Evolutionary conservation across 2,329 filamentous ascomycete species (phyloP).

Genomic region (Aspergillus vadensis): DNA sequence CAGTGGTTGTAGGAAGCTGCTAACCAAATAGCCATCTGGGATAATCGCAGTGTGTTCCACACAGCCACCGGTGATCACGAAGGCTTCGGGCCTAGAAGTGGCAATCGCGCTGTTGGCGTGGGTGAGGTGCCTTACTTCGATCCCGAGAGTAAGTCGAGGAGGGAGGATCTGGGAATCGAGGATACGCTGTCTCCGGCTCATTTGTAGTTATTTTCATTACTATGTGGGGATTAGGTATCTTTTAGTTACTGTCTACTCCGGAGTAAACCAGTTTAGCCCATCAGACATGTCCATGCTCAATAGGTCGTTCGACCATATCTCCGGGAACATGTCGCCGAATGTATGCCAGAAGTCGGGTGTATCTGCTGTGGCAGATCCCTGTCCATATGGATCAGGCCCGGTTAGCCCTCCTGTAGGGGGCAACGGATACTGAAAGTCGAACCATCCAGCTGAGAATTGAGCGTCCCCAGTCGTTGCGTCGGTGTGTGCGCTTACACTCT

Average conservation of each 20-base stretch:
- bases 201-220: background rate
- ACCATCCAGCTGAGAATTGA: background rate
- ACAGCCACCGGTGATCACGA: slow-evolving; percentile 48
- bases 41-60: slow-evolving; percentile 24
- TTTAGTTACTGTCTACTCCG: background rate
- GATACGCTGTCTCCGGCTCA: slow-evolving; percentile 22
- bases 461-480: background rate
- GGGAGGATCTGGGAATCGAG: slow-evolving; percentile 25
- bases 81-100: slow-evolving; percentile 65
- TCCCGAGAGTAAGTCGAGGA: slow-evolving; percentile 15
- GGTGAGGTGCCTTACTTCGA: slow-evolving; percentile 64
- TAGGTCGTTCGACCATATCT: background rate
- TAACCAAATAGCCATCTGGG: slow-evolving; percentile 23
- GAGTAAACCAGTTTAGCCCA: background rate
- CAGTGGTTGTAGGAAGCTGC: no score
- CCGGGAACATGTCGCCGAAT: background rate
- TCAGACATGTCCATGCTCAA: background rate
- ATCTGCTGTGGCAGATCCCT: background rate
- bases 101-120: slow-evolving; percentile 97
- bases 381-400: background rate
- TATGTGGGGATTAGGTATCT: no score
- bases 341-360: background rate
- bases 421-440: background rate
- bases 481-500: background rate
- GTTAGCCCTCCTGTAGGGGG: background rate